A percentile compares a stretch with the other conserved stretches of the same genome.
These are phyloP conservation scores for Penicillium angulare DNA, from an alignment of 495 filamentous ascomycete species.

Conservation along the genomic window DNA sequence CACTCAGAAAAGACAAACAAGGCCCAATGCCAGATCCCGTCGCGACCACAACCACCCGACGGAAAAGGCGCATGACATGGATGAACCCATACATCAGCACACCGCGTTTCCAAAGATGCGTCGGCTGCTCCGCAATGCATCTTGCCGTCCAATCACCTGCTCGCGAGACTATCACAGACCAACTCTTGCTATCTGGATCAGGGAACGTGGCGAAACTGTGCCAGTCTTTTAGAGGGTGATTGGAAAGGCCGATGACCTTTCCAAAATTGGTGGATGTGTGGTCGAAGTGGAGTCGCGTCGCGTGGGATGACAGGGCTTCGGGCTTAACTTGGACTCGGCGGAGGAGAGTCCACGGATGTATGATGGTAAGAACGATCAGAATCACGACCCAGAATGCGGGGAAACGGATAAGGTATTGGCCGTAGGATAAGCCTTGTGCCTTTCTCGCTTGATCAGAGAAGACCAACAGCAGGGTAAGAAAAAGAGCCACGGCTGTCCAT, in stretches of 20 bases:
- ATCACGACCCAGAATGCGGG: constrained; percentile 71
- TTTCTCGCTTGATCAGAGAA: constrained; percentile 26
- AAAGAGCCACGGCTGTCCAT: constrained; percentile 59
- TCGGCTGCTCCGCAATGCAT: constrained; percentile 54
- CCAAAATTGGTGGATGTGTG: constrained; percentile 37
- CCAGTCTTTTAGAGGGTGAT: constrained; percentile 60
- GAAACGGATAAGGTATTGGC: constrained; percentile 42
- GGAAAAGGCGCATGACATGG: constrained; percentile 62
- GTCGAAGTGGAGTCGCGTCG: constrained; percentile 64
- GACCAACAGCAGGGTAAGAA: constrained; percentile 49
- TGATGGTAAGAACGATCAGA: constrained; percentile 54
- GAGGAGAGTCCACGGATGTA: constrained; percentile 68
- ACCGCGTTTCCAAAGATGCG: constrained; percentile 31
- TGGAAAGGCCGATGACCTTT: constrained; percentile 29
- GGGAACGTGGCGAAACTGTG: constrained; percentile 73
- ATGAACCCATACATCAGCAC: constrained; percentile 60
- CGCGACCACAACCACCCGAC: constrained; percentile 61
- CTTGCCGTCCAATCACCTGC: constrained; percentile 73
- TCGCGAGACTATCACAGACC: constrained; percentile 55
- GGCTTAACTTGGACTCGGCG: constrained; percentile 56
- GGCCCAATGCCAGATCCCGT: constrained; percentile 76
- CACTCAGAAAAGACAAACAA: constrained; percentile 34
- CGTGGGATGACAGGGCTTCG: constrained; percentile 64
- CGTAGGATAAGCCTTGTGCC: constrained; percentile 16
- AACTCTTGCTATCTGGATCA: constrained; percentile 23